Base-by-base conservation (phyloP, 208 protist genomes). In the Acanthamoeba polyphaga region DNA sequence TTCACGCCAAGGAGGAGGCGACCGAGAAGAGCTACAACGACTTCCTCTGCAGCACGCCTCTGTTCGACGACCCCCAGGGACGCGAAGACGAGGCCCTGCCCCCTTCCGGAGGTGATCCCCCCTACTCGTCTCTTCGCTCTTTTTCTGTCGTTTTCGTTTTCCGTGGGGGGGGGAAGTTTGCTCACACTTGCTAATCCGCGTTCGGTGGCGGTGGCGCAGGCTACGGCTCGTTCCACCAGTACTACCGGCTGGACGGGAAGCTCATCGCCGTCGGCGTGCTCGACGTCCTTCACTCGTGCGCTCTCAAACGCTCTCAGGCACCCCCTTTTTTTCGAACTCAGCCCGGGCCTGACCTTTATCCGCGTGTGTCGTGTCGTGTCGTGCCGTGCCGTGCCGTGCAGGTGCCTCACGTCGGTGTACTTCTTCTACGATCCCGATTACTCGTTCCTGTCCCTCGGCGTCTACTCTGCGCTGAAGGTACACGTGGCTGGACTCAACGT, bases 391-490 rank as follows among this genome's bases (percentile, higher is more conserved):
- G 55, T 19, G 62, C 29, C 1, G 1, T 29, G 24, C 43, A 24
- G 60, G 5, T 98, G 97, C 78, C 32, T 98, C 8, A 96, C 95
- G 1, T 98, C 96, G 34, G 97, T 98, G 3, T 98, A 98, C 53
- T 96, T 98, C 58, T 96, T 97, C 51, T 98, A 98, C 92, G 97
- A 98, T 92, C 97, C 97, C 19, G 85, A 91, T 27, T 91, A 91
- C 24, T 13, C 85, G 19, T 91, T 91, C 34, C 85, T 91, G 24
- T 91, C 85, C 32, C 85, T 72, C 27, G 85, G 85, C 24, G 85
- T 91, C 17, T 91, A 74, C 58, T 91, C 85, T 22, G 96, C 94
- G 13, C 91, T 98, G 0, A 46, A 74, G n/a, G 97, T 82, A 49
- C 22, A 27, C n/a, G 27, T 72, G 29, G 10, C 13, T 53, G 17